Percentiles rank a stretch among this genome's conserved stretches.
Evolutionary conservation across 2,329 filamentous ascomycete genomes (phyloP).

Genomic region (Apiospora koreana): DNA sequence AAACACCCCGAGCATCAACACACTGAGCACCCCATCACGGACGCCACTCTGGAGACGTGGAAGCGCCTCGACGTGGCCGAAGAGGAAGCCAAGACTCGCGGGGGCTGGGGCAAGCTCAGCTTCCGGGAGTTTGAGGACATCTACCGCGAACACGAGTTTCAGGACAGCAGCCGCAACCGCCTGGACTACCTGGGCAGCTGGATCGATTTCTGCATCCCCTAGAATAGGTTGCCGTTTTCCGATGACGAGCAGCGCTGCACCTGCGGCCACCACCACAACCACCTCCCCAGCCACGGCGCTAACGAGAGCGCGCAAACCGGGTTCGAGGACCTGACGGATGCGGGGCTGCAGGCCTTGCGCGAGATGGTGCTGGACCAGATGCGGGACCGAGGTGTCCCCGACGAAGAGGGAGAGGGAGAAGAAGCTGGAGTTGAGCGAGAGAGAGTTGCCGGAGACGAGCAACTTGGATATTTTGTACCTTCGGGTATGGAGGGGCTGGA

Average conservation of each 20-base stretch:
- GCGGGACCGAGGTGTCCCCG: neutral
- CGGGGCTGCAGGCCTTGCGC: neutral
- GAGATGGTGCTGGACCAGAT: neutral
- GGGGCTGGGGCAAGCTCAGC: constrained; percentile 77
- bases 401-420: too few species aligned
- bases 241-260: neutral
- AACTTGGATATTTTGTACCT: too few species aligned
- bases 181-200: constrained; percentile 85
- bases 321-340: neutral
- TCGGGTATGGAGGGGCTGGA: neutral
- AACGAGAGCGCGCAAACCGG: too few species aligned
- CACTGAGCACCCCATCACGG: constrained; percentile 23
- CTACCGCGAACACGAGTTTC: constrained; percentile 58
- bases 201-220: constrained; percentile 80
- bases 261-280: neutral
- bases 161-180: constrained; percentile 61
- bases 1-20: neutral
- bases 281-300: too few species aligned
- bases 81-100: constrained; percentile 66
- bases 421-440: too few species aligned
- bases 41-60: constrained; percentile 45
- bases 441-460: too few species aligned
- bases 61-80: constrained; percentile 66
- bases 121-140: constrained; percentile 79
- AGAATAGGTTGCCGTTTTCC: constrained; percentile 15